phyloP scores from a whole-genome alignment of 140 eudicot genomes.

The Flaveria floridana region DNA sequence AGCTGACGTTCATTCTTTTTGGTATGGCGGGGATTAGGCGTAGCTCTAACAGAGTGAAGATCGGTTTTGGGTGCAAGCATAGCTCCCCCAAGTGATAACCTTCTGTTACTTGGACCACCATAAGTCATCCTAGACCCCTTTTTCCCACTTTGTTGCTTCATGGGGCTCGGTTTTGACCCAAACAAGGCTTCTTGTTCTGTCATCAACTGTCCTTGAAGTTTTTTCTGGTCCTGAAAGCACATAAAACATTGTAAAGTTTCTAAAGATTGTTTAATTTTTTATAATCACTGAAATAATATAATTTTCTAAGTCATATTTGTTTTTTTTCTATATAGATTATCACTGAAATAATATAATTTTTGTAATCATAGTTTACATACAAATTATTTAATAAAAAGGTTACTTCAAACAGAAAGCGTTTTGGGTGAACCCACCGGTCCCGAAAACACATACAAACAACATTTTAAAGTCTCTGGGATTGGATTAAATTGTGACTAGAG shows the following conservation, averaged over 20 bases:
- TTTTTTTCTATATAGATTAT: no score
- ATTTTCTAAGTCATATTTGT: no score
- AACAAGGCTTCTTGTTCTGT: slow-evolving; percentile 87
- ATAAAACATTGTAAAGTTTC: slow-evolving; percentile 17
- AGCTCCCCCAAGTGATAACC: slow-evolving; percentile 80
- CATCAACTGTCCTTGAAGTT: slow-evolving; percentile 84
- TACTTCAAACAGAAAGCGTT: no score
- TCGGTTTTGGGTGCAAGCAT: slow-evolving; percentile 76
- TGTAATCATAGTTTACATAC: no score
- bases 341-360: no score
- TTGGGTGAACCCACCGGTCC: no score
- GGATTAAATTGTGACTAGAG: neutral
- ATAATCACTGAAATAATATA: no score
- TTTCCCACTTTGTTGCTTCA: slow-evolving; percentile 73
- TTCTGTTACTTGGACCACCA: slow-evolving; percentile 65
- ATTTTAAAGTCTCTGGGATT: slow-evolving; percentile 10
- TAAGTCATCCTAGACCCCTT: slow-evolving; percentile 70
- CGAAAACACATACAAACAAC: slow-evolving; percentile 19
- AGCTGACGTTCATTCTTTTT: slow-evolving; percentile 51
- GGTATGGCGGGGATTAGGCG: slow-evolving; percentile 59
- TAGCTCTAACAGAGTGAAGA: slow-evolving; percentile 53
- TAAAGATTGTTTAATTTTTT: neutral
- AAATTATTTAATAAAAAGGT: no score
- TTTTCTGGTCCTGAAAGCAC: slow-evolving; percentile 75
- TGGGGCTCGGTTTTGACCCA: slow-evolving; percentile 97